These are phyloP conservation scores for Aspergillus olivimuriae DNA, from an alignment of 495 filamentous ascomycete genomes.

Conservation along the genomic window DNA sequence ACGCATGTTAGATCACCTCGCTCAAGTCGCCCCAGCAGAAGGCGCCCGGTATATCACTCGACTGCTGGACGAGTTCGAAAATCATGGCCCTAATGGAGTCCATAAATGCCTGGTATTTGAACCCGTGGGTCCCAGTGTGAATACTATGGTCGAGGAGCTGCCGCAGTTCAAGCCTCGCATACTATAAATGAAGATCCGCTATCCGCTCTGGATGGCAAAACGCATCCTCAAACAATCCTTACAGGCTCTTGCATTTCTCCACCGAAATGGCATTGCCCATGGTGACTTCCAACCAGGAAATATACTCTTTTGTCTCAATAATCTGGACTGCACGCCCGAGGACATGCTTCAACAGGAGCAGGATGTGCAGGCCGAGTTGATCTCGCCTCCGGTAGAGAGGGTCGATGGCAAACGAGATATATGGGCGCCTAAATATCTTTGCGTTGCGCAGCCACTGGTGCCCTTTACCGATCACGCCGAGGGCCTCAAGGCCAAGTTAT, in stretches of 20 bases:
- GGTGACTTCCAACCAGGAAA: slow-evolving; percentile 43
- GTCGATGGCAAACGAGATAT: slow-evolving; percentile 27
- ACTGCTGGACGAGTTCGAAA: slow-evolving; percentile 36
- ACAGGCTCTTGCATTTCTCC: slow-evolving; percentile 34
- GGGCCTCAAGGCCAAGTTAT: slow-evolving; percentile 30
- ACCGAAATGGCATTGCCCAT: slow-evolving; percentile 37
- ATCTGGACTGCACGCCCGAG: slow-evolving; percentile 15
- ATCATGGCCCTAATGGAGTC: slow-evolving; percentile 40
- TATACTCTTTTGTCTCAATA: slow-evolving; percentile 26
- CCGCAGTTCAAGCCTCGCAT: slow-evolving; percentile 20
- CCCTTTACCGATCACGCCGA: slow-evolving; percentile 12
- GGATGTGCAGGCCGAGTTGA: slow-evolving; percentile 7
- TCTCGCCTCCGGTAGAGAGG: slow-evolving; percentile 23
- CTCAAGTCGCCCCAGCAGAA: slow-evolving; percentile 11
- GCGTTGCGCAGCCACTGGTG: slow-evolving; percentile 22
- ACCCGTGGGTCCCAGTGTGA: slow-evolving; percentile 37
- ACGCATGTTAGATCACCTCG: slow-evolving; percentile 19
- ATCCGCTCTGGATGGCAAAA: slow-evolving; percentile 34
- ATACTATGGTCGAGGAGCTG: slow-evolving; percentile 27
- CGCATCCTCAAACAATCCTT: slow-evolving; percentile 35
- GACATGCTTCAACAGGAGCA: slow-evolving; percentile 16
- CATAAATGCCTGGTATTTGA: slow-evolving; percentile 46
- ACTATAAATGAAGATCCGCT: slow-evolving; percentile 21
- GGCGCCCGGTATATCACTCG: slow-evolving; percentile 21
- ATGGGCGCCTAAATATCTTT: slow-evolving; percentile 35